These are phyloP conservation scores for Aspergillus kassunensis DNA, from an alignment of 495 filamentous ascomycete species.

Conservation along the genomic window DNA sequence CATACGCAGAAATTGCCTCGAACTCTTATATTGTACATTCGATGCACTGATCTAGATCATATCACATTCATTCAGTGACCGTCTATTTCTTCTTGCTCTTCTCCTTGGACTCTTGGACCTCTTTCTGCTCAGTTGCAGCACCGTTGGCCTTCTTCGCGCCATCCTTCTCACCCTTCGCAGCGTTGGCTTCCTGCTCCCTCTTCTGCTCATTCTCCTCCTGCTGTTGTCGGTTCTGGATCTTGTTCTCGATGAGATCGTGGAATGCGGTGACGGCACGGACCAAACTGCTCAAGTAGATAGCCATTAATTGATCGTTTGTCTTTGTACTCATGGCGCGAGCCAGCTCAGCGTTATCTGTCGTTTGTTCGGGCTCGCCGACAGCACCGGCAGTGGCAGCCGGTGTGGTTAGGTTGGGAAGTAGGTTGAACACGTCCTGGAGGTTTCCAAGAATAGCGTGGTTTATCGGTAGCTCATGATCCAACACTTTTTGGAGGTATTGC, in stretches of 20 bases:
- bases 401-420: slow-evolving; percentile 92
- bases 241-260: slow-evolving; percentile 99
- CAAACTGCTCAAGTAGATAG: slow-evolving; percentile 92
- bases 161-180: slow-evolving; percentile 60
- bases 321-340: slow-evolving; percentile 95
- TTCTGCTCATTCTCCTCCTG: slow-evolving; percentile 90
- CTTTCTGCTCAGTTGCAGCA: slow-evolving; percentile 58
- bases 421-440: slow-evolving; percentile 98
- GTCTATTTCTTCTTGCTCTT: slow-evolving; percentile 52
- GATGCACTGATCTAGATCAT: slow-evolving; percentile 26
- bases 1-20: background rate
- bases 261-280: slow-evolving; percentile 98
- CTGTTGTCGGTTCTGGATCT: slow-evolving; percentile 97
- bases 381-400: slow-evolving; percentile 55
- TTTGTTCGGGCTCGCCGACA: slow-evolving; percentile 41
- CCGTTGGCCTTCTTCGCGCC: slow-evolving; percentile 55
- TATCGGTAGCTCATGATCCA: slow-evolving; percentile 84
- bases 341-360: slow-evolving; percentile 72
- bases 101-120: slow-evolving; percentile 63
- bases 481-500: slow-evolving; percentile 91
- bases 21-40: slow-evolving; percentile 27
- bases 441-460: slow-evolving; percentile 98
- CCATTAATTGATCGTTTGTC: slow-evolving; percentile 98
- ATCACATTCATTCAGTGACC: slow-evolving; percentile 37
- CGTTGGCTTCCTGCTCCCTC: slow-evolving; percentile 62